Evolutionary conservation across 352 stramenopile genomes (phyloP).

Genomic region (Thalassiosira mediterranea): DNA sequence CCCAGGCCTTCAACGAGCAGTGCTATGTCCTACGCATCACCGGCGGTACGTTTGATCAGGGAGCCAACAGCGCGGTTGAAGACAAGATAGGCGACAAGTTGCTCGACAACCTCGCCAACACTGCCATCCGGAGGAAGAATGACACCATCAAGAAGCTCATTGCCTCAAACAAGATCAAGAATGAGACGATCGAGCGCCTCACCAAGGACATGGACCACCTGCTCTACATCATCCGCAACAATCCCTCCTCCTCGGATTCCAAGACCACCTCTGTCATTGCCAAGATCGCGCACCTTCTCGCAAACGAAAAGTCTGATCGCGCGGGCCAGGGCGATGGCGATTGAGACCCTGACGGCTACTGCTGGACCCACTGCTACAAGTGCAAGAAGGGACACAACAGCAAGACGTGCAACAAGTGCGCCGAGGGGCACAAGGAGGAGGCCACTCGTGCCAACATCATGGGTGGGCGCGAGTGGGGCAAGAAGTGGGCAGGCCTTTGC

Average conservation of each 20-base stretch:
- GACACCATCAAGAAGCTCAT: neutral
- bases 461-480: slow-evolving; percentile 1
- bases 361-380: slow-evolving; percentile 23
- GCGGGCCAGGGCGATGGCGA: no score
- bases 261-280: no score
- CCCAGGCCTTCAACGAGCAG: neutral
- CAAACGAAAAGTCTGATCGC: no score
- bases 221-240: no score
- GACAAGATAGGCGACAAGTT: neutral
- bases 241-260: no score
- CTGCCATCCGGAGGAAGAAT: neutral
- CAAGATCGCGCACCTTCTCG: no score
- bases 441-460: slow-evolving; percentile 15
- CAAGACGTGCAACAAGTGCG: slow-evolving; percentile 13
- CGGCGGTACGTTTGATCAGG: neutral
- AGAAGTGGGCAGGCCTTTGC: no score
- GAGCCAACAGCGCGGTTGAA: neutral
- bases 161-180: neutral
- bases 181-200: no score
- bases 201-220: no score
- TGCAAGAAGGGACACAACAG: slow-evolving; percentile 5
- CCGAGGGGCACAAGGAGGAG: slow-evolving; percentile 11
- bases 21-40: neutral
- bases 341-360: slow-evolving; percentile 29
- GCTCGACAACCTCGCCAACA: slow-evolving; percentile 6